Evolutionary conservation across 2,329 filamentous ascomycete species (phyloP).

Genomic region (Diplodia scrobiculata): DNA sequence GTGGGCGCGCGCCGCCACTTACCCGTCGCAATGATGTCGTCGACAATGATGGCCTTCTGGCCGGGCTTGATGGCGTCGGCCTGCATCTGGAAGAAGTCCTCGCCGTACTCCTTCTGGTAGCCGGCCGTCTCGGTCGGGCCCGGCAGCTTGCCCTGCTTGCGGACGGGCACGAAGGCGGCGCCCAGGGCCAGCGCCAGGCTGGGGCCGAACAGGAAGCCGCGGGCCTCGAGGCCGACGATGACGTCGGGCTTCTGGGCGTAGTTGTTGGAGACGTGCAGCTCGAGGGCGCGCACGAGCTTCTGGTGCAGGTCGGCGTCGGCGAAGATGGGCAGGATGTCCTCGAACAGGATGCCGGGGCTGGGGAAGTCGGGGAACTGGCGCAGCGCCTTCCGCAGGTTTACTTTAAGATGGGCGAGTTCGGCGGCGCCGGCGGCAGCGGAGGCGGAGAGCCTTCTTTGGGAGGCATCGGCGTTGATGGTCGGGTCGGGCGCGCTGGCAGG

Average conservation of each 20-base stretch:
- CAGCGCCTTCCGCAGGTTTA: conserved; percentile 70
- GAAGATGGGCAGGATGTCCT: conserved; percentile 98
- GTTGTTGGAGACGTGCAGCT: conserved; percentile 72
- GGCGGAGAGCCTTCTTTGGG: conserved; percentile 54
- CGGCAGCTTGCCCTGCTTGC: conserved; percentile 94
- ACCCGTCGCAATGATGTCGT: conserved; percentile 99
- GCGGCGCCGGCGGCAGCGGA: conserved; percentile 52
- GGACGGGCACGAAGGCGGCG: conserved; percentile 85
- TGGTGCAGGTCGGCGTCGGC: conserved; percentile 72
- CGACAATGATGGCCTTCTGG: conserved; percentile 88
- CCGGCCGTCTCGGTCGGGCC: conserved; percentile 81
- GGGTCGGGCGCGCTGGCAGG: conserved; percentile 41
- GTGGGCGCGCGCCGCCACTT: conserved; percentile 44
- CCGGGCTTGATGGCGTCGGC: conserved; percentile 78
- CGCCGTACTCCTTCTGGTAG: conserved; percentile 95
- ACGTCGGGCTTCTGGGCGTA: conserved; percentile 75
- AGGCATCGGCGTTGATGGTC: conserved; percentile 43
- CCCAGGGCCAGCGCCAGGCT: conserved; percentile 80
- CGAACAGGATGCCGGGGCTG: conserved; percentile 87
- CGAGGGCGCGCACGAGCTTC: conserved; percentile 78
- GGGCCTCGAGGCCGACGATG: conserved; percentile 87
- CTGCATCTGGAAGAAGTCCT: conserved; percentile 96
- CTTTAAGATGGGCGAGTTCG: conserved; percentile 65
- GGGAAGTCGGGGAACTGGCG: conserved; percentile 92
- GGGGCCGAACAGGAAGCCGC: conserved; percentile 94